Percentiles rank a stretch among this genome's conserved stretches.
Conservation (phyloP, 2,329 filamentous ascomycete species). For the Scortechinia acanthostroma region DNA sequence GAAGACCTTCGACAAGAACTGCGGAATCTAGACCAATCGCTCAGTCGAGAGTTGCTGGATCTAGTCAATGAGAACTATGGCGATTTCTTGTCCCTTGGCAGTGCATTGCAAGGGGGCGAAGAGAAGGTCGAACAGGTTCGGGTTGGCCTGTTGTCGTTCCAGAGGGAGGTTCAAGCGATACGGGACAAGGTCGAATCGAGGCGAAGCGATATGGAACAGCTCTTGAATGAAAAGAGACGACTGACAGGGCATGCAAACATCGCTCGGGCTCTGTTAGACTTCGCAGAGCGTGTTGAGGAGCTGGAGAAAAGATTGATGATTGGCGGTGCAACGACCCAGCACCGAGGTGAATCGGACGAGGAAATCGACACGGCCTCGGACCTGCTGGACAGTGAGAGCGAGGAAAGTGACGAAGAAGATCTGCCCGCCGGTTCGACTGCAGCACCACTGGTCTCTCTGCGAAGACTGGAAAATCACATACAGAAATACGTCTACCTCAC, state of each 20-base stretch:
- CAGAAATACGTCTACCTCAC: slow-evolving; percentile 44
- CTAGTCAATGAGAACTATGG: slow-evolving; percentile 94
- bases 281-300: slow-evolving; percentile 52
- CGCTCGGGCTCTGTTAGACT: slow-evolving; percentile 57
- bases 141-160: slow-evolving; percentile 79
- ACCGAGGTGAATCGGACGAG: slow-evolving; percentile 9
- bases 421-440: slow-evolving; percentile 15
- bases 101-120: slow-evolving; percentile 76
- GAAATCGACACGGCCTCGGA: slow-evolving; percentile 5
- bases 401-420: slow-evolving; percentile 20
- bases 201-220: slow-evolving; percentile 49
- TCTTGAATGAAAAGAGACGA: slow-evolving; percentile 61
- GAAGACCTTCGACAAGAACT: slow-evolving; percentile 86
- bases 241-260: slow-evolving; percentile 56
- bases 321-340: slow-evolving; percentile 20
- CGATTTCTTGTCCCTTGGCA: slow-evolving; percentile 78
- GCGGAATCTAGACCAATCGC: slow-evolving; percentile 69
- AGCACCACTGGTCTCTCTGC: slow-evolving; percentile 35
- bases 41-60: slow-evolving; percentile 82
- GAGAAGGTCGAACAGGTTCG: slow-evolving; percentile 86
- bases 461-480: slow-evolving; percentile 31
- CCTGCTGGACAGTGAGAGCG: slow-evolving; percentile 30
- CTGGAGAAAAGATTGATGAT: slow-evolving; percentile 60
- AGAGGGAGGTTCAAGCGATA: slow-evolving; percentile 72
- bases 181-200: slow-evolving; percentile 57